phyloP scores from a whole-genome alignment of 306 rosid species.

The Trichosanthes cucumerina region DNA sequence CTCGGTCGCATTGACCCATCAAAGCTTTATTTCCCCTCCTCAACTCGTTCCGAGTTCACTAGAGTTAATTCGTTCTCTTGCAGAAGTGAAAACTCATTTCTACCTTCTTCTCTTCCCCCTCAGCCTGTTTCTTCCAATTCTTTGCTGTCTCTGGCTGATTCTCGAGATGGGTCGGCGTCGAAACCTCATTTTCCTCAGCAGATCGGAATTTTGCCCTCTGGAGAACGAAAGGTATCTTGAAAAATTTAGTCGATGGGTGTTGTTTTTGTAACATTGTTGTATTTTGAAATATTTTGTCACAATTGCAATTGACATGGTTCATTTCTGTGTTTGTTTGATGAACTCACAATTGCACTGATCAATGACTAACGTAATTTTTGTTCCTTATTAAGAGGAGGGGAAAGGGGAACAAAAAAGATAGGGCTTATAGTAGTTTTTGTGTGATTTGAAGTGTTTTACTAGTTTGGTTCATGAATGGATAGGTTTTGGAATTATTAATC shows the following conservation, averaged over 20 bases:
- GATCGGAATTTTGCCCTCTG: slow-evolving; percentile 18
- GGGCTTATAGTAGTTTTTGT: neutral
- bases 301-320: neutral
- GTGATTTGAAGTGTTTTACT: neutral
- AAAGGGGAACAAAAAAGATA: neutral
- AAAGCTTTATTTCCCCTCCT: slow-evolving; percentile 23
- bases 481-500: neutral
- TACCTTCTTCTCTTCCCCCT: slow-evolving; percentile 18
- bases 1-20: slow-evolving; percentile 26
- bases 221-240: slow-evolving; percentile 38
- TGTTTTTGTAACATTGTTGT: neutral
- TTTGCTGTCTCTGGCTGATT: slow-evolving; percentile 16
- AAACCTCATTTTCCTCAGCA: slow-evolving; percentile 21
- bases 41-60: slow-evolving; percentile 14
- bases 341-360: neutral
- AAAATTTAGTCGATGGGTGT: neutral
- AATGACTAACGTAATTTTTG: neutral
- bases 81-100: slow-evolving; percentile 19
- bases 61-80: slow-evolving; percentile 24
- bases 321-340: neutral
- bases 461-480: neutral
- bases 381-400: neutral
- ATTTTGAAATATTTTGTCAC: neutral
- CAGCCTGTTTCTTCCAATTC: slow-evolving; percentile 11
- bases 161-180: slow-evolving; percentile 12